Evolutionary conservation across 2,329 filamentous ascomycete species (phyloP).

Genomic region (Paramyrothecium roridum): DNA sequence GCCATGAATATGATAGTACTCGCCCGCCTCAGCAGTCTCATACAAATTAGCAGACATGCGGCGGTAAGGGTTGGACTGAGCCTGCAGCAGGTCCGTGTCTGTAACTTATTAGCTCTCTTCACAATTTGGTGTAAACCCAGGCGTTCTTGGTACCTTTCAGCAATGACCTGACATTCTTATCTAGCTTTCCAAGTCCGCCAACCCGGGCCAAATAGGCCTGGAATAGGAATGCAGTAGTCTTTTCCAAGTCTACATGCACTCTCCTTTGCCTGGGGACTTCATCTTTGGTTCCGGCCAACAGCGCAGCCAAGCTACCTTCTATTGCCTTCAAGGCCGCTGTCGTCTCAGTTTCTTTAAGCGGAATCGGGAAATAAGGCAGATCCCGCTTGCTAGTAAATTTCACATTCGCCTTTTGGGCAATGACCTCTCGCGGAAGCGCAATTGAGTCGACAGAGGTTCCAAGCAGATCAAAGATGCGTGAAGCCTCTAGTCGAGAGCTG

Average conservation of each 20-base stretch:
- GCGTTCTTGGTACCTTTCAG: constrained; percentile 21
- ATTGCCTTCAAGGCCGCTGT: constrained; percentile 40
- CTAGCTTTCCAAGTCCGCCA: constrained; percentile 33
- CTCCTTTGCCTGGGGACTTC: constrained; percentile 7
- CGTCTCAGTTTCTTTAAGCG: constrained; percentile 44
- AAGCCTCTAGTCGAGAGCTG: constrained; percentile 19
- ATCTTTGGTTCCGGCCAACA: constrained; percentile 23
- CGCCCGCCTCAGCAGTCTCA: constrained; percentile 59
- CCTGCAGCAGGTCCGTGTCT: constrained; percentile 71
- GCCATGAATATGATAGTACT: constrained; percentile 74
- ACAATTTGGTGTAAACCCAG: neutral
- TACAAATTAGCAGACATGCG: constrained; percentile 72
- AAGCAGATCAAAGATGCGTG: constrained; percentile 18
- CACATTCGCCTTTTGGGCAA: constrained; percentile 18
- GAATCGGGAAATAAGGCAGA: constrained; percentile 41
- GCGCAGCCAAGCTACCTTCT: constrained; percentile 30
- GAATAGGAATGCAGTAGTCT: constrained; percentile 39
- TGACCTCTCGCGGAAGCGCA: constrained; percentile 24
- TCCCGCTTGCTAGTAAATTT: constrained; percentile 30
- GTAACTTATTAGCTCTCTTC: constrained; percentile 3
- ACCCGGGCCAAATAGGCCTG: constrained; percentile 32
- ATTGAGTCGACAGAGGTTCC: constrained; percentile 19
- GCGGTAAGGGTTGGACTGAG: constrained; percentile 69
- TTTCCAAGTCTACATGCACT: constrained; percentile 31
- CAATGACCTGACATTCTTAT: constrained; percentile 25